Conservation (phyloP, 2,329 filamentous ascomycete genomes). For the Teratosphaeriaceae sp. region DNA sequence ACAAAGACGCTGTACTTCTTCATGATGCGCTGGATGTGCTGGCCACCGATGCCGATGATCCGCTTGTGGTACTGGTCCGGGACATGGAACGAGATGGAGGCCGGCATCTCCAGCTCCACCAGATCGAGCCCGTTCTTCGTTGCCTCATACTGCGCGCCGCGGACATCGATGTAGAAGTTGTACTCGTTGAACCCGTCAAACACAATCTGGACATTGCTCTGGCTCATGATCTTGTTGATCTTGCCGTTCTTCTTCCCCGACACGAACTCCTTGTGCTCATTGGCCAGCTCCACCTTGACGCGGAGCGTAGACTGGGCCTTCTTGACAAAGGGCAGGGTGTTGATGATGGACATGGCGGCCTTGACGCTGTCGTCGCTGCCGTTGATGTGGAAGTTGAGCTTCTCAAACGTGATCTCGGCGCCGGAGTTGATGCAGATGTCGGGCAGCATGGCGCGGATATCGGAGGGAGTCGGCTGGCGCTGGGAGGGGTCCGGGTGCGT, state of each 20-base stretch:
- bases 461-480: constrained; percentile 55
- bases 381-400: constrained; percentile 86
- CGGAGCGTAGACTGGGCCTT: constrained; percentile 87
- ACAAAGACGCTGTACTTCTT: constrained; percentile 99
- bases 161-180: constrained; percentile 99
- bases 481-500: constrained; percentile 65
- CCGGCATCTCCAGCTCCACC: constrained; percentile 98
- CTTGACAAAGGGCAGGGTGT: constrained; percentile 81
- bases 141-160: constrained; percentile 83
- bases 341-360: constrained; percentile 87
- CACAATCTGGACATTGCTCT: constrained; percentile 98
- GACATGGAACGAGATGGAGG: constrained; percentile 97
- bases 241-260: constrained; percentile 99
- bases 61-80: constrained; percentile 99
- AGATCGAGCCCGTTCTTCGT: constrained; percentile 88
- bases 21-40: constrained; percentile 99
- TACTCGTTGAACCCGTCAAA: constrained; percentile 99
- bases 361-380: constrained; percentile 96
- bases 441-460: constrained; percentile 83
- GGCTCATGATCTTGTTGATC: constrained; percentile 99
- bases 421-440: constrained; percentile 96
- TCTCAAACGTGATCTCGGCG: constrained; percentile 90
- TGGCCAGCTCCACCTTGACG: constrained; percentile 97
- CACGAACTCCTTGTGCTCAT: constrained; percentile 99
- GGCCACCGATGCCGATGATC: constrained; percentile 96